Evolutionary conservation across 2,329 filamentous ascomycete species (phyloP).

Genomic region (Neonectria punicea): DNA sequence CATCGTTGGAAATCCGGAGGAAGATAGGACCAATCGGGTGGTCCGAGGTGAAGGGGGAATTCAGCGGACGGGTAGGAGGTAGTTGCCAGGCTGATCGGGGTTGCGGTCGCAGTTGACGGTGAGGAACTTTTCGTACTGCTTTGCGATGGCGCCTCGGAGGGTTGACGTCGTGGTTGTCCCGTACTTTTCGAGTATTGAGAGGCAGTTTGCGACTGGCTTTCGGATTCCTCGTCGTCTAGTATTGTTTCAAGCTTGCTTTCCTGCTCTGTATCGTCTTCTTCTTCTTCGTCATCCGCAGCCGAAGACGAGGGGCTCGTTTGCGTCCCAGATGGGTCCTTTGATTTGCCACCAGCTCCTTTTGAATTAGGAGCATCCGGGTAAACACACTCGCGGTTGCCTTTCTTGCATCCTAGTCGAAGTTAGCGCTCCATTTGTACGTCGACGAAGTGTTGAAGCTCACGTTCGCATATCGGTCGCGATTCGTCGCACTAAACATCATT

Average conservation of each 20-base stretch:
- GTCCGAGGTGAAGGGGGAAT: slow-evolving; percentile 38
- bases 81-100: slow-evolving; percentile 46
- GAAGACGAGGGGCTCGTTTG: slow-evolving; percentile 64
- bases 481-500: slow-evolving; percentile 80
- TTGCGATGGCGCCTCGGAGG: slow-evolving; percentile 64
- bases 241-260: slow-evolving; percentile 62
- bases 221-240: slow-evolving; percentile 64
- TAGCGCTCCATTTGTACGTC: slow-evolving; percentile 14
- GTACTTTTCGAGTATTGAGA: slow-evolving; percentile 24
- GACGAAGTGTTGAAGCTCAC: slow-evolving; percentile 54
- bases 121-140: slow-evolving; percentile 64
- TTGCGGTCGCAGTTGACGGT: slow-evolving; percentile 60
- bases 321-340: slow-evolving; percentile 52
- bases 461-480: slow-evolving; percentile 84
- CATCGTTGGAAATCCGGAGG: slow-evolving; percentile 80
- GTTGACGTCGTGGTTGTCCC: slow-evolving; percentile 48
- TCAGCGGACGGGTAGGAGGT: slow-evolving; percentile 42
- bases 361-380: slow-evolving; percentile 78
- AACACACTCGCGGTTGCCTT: slow-evolving; percentile 88
- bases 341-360: slow-evolving; percentile 49
- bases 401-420: slow-evolving; percentile 77
- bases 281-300: slow-evolving; percentile 62
- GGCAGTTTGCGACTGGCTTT: slow-evolving; percentile 39
- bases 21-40: slow-evolving; percentile 66
- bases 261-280: slow-evolving; percentile 48